A percentile compares a stretch with the other conserved stretches of the same genome.
Evolutionary conservation across 768 basidiomycete species (phyloP).

Genomic region (Russula compacta): DNA sequence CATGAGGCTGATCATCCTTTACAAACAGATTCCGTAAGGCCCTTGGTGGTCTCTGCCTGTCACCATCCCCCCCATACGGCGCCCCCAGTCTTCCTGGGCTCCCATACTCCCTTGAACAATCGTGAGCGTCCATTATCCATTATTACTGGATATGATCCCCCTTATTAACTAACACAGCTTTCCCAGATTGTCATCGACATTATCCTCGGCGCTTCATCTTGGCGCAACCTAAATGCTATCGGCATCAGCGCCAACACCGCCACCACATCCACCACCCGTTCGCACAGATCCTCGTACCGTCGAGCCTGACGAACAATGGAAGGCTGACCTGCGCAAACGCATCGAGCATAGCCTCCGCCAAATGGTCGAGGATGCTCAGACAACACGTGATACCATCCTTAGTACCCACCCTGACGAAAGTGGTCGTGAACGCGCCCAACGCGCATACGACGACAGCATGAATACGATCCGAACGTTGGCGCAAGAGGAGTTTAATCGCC

Average conservation of each 20-base stretch:
- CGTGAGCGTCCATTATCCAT: not conserved
- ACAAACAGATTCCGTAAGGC: conserved; percentile 12
- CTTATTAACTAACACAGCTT: not conserved
- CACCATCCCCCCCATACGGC: conserved; percentile 10
- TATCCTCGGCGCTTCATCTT: conserved; percentile 9
- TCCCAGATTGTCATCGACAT: conserved; percentile 9
- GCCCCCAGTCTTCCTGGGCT: conserved; percentile 5
- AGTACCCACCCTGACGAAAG: not conserved
- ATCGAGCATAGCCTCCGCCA: conserved; percentile 13
- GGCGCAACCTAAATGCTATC: conserved; percentile 17
- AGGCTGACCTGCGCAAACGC: conserved; percentile 11
- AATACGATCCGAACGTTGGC: conserved; percentile 10
- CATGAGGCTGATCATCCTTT: conserved; percentile 19
- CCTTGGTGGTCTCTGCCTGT: conserved; percentile 7
- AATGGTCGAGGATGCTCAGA: conserved; percentile 17
- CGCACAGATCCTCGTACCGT: conserved; percentile 5
- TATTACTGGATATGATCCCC: not conserved
- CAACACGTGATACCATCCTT: conserved; percentile 6
- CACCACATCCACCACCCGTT: conserved; percentile 13
- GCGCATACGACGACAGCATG: conserved; percentile 16
- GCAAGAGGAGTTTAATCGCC: conserved; percentile 15
- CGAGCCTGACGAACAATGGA: conserved; percentile 19
- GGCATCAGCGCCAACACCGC: conserved; percentile 8
- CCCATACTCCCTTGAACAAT: conserved; percentile 2
- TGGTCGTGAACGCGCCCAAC: conserved; percentile 1